Evolutionary conservation across 179 eudicot species (phyloP).

Genomic region (Silene noctiflora): DNA sequence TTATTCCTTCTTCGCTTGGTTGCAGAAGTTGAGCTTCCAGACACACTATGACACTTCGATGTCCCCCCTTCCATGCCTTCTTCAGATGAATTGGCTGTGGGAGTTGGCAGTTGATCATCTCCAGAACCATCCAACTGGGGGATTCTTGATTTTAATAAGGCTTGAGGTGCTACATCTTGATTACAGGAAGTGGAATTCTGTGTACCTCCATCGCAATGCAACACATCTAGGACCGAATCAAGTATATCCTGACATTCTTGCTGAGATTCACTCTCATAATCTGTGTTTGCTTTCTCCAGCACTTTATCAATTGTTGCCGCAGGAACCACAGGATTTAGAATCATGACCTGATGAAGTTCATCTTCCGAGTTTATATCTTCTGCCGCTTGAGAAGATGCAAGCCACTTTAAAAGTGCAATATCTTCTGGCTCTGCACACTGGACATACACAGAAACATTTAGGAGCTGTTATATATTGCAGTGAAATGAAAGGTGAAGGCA

Average conservation of each 20-base stretch:
- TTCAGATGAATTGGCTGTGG: slow-evolving; percentile 32
- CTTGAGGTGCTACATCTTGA: slow-evolving; percentile 15
- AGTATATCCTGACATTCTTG: slow-evolving; percentile 97
- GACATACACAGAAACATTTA: slow-evolving; percentile 19
- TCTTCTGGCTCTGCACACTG: slow-evolving; percentile 71
- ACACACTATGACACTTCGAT: slow-evolving; percentile 22
- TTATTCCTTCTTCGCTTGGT: slow-evolving; percentile 40
- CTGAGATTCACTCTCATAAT: slow-evolving; percentile 79
- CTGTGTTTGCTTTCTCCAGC: slow-evolving; percentile 68
- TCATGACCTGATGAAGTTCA: slow-evolving; percentile 63
- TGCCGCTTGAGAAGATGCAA: slow-evolving; percentile 92
- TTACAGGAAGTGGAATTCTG: slow-evolving; percentile 30
- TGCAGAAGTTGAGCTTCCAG: slow-evolving; percentile 29
- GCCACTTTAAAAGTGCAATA: slow-evolving; percentile 77
- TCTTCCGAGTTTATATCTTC: slow-evolving; percentile 90
- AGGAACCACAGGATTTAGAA: slow-evolving; percentile 76
- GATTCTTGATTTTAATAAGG: slow-evolving; percentile 33
- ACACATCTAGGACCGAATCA: slow-evolving; percentile 59
- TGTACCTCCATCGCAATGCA: slow-evolving; percentile 32
- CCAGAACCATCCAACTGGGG: slow-evolving; percentile 74
- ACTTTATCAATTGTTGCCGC: slow-evolving; percentile 57
- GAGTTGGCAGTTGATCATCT: slow-evolving; percentile 42
- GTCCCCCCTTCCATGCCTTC: slow-evolving; percentile 28
- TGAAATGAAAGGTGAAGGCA: slow-evolving; percentile 3
- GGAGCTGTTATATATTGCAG: background rate